A percentile compares a stretch with the other conserved stretches of the same genome.
These are phyloP conservation scores for Cylindrotheca closterium DNA, from an alignment of 108 stramenopile species.

Conservation along the genomic window DNA sequence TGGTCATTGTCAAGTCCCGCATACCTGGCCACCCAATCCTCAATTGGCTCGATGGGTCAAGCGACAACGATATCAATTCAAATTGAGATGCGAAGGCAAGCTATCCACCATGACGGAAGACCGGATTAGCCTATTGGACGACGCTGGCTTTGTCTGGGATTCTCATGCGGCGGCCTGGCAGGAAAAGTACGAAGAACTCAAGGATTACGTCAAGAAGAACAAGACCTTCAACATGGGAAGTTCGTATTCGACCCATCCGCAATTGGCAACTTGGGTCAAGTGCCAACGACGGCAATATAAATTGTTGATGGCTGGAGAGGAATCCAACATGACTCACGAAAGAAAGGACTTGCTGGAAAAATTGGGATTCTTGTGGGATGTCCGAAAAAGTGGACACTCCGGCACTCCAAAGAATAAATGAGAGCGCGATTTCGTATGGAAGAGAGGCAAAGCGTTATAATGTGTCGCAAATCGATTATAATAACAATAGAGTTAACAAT, in stretches of 20 bases:
- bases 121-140: conserved; percentile 29
- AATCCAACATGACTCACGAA: conserved; percentile 42
- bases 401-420: too few relatives aligned
- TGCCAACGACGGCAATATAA: conserved; percentile 54
- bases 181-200: conserved; percentile 23
- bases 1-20: conserved; percentile 2
- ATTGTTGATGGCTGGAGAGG: conserved; percentile 41
- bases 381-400: conserved; percentile 21
- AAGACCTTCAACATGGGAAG: conserved; percentile 14
- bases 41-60: conserved; percentile 37
- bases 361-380: conserved; percentile 58
- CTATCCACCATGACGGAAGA: conserved; percentile 48
- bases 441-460: too few relatives aligned
- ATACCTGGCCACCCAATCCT: neutral
- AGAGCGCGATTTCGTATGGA: too few relatives aligned
- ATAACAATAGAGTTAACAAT: too few relatives aligned
- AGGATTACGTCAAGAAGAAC: conserved; percentile 3
- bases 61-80: conserved; percentile 50
- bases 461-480: too few relatives aligned
- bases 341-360: conserved; percentile 40
- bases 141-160: conserved; percentile 48
- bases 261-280: neutral
- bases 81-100: conserved; percentile 30
- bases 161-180: conserved; percentile 30
- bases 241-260: neutral